These are phyloP conservation scores for Thielaviopsis ethacetica DNA, from an alignment of 2,329 filamentous ascomycete species.

Conservation along the genomic window DNA sequence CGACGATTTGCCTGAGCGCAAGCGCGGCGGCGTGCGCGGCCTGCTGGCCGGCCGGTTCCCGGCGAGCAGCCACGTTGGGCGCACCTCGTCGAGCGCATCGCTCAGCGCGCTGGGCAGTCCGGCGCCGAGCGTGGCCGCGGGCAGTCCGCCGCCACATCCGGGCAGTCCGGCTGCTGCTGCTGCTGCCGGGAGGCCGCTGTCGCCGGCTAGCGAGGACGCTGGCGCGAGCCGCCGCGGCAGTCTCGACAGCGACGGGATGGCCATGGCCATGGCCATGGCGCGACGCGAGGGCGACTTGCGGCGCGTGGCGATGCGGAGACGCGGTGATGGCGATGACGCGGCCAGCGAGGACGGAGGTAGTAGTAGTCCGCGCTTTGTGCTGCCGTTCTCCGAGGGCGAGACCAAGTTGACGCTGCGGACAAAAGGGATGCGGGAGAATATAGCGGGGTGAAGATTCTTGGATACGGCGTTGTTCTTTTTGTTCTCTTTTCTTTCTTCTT, in stretches of 20 bases:
- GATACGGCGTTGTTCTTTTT: background rate
- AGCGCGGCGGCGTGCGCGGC: slow-evolving; percentile 43
- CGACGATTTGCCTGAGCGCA: slow-evolving; percentile 43
- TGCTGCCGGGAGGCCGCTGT: too few species aligned
- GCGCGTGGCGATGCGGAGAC: slow-evolving; percentile 17
- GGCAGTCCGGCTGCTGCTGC: slow-evolving; percentile 6
- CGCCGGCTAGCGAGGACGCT: background rate
- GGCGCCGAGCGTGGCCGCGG: background rate
- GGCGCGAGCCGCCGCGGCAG: slow-evolving; percentile 25
- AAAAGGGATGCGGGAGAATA: slow-evolving; percentile 35
- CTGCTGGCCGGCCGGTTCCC: slow-evolving; percentile 35
- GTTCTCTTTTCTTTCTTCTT: background rate
- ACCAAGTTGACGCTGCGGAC: slow-evolving; percentile 36
- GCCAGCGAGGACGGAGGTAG: slow-evolving; percentile 8
- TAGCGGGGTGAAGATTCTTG: background rate
- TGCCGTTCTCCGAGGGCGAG: slow-evolving; percentile 31
- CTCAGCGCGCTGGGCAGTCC: background rate
- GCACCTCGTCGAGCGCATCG: background rate
- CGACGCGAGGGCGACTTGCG: slow-evolving; percentile 26
- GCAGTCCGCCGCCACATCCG: background rate
- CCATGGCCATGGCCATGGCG: slow-evolving; percentile 12
- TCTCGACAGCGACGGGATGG: slow-evolving; percentile 23
- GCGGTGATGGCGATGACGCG: slow-evolving; percentile 13
- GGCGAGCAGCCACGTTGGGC: slow-evolving; percentile 14
- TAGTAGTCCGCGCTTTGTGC: slow-evolving; percentile 14